phyloP scores from a whole-genome alignment of 257 asterid species.

The Nicotiana tabacum region DNA sequence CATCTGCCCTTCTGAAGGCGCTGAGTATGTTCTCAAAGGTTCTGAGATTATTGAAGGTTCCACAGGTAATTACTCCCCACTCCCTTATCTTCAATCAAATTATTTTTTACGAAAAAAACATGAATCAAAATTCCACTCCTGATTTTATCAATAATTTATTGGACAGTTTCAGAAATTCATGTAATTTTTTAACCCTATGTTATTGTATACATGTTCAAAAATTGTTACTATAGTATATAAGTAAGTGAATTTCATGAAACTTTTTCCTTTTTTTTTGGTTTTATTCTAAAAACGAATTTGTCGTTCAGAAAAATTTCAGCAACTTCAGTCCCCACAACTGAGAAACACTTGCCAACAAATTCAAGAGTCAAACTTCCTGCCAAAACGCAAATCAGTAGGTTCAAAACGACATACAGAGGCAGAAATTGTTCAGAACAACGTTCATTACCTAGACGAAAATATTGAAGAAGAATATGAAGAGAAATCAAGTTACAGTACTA shows the following conservation, averaged over 20 bases:
- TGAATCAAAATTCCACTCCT: background rate
- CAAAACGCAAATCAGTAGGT: slow-evolving; percentile 30
- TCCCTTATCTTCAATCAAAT: background rate
- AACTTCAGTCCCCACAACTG: slow-evolving; percentile 21
- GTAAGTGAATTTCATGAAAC: background rate
- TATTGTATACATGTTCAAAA: background rate
- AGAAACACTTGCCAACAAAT: background rate
- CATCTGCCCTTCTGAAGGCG: slow-evolving; percentile 72
- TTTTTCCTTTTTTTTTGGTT: background rate
- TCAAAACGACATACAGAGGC: slow-evolving; percentile 23
- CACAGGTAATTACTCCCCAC: slow-evolving; percentile 29
- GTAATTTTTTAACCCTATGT: too few species aligned
- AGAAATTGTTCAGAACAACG: slow-evolving; percentile 19
- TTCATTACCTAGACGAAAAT: slow-evolving; percentile 15
- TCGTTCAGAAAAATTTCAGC: slow-evolving; percentile 41
- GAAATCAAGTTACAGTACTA: slow-evolving; percentile 20
- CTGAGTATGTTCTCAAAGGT: slow-evolving; percentile 86
- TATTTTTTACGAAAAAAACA: too few species aligned
- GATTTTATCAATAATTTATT: background rate
- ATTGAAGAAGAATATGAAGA: slow-evolving; percentile 39
- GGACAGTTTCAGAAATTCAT: too few species aligned
- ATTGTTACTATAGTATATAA: too few species aligned
- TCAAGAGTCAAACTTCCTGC: slow-evolving; percentile 20
- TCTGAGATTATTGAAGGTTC: slow-evolving; percentile 50
- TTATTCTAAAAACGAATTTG: background rate